Base-by-base conservation (phyloP, 257 asterid genomes). In the Nyctanthes arbortristis region DNA sequence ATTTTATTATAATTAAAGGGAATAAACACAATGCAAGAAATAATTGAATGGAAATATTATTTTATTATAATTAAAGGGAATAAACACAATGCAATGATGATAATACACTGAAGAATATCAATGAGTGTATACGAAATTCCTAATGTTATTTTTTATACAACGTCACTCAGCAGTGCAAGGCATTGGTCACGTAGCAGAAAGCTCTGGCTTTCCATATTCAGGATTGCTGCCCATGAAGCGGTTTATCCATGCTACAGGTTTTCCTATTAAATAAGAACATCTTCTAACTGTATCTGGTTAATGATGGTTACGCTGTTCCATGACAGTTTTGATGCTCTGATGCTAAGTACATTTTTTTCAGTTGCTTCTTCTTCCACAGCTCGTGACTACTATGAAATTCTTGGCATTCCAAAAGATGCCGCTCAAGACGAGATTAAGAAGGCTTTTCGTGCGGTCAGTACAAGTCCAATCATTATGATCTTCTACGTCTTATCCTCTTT, bases 191-290 rank as follows among this genome's bases (percentile, higher is more conserved):
- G 35, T 56, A 67, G 75, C 69, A 67, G 80, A 68, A 22, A 79
- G 43, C 54, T 72, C 67, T 68, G 73, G 68, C 30, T 79, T 75
- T 78, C 79, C 67, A 12, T 65, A 84, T 68, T 60, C 74, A 20
- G 78, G 77, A 52, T 52, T 78, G 58, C 77, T 76, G 22, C 55
- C 69, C 16, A 71, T 70, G 28, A 87, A 74, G 76, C 90, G 88
- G 52, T 86, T 77, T 72, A 61, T 89, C 75, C 97, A 93, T 68
- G 81, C 96, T 66, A 89, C 98, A 76, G 96, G 97, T 93, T 77
- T 73, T 63, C 40, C 66, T 49, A 55, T 61, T 13, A 24, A 71
- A 55, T 59, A 6, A 61, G 57, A 49, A 13, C 11, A 13, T 32
- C 68, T 16, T 16, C 30, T 60, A 0, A 18, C 60, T 7, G 18